Percentiles rank a stretch among this genome's conserved stretches.
These are phyloP conservation scores for Mucor mucedo DNA, from an alignment of 371 early-diverging fungal genomes.

Conservation along the genomic window DNA sequence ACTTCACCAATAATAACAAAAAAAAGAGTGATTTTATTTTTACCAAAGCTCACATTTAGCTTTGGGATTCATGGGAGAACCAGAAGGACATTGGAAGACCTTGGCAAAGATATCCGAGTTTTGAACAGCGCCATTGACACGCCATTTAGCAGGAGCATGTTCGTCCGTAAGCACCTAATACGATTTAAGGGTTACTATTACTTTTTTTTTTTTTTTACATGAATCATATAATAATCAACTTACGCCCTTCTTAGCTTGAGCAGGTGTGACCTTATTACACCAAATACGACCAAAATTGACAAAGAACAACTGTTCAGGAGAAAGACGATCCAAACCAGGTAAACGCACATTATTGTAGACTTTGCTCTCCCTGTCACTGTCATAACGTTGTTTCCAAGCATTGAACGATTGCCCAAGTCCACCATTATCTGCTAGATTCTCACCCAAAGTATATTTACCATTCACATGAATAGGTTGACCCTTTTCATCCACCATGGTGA, in stretches of 20 bases:
- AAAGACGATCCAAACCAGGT: slow-evolving; percentile 55
- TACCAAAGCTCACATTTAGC: slow-evolving; percentile 61
- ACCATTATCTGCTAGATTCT: slow-evolving; percentile 79
- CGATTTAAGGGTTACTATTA: not conserved
- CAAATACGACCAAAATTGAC: slow-evolving; percentile 58
- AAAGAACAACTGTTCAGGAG: slow-evolving; percentile 60
- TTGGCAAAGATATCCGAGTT: slow-evolving; percentile 68
- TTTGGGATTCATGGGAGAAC: slow-evolving; percentile 59
- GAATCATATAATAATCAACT: not conserved
- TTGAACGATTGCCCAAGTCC: slow-evolving; percentile 53
- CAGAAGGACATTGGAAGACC: slow-evolving; percentile 63
- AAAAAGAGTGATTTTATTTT: slow-evolving; percentile 3
- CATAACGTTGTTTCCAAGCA: slow-evolving; percentile 48
- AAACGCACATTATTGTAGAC: slow-evolving; percentile 47
- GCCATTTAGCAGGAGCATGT: slow-evolving; percentile 59
- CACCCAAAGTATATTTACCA: slow-evolving; percentile 66
- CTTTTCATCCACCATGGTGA: slow-evolving; percentile 36
- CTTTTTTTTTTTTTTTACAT: too few species aligned
- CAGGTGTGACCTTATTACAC: slow-evolving; percentile 54
- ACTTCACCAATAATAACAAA: slow-evolving; percentile 3
- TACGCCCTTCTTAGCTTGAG: slow-evolving; percentile 41
- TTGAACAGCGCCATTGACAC: slow-evolving; percentile 67
- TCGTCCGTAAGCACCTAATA: slow-evolving; percentile 47
- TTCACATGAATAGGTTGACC: slow-evolving; percentile 42
- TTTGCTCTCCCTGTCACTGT: slow-evolving; percentile 37